phyloP scores from a whole-genome alignment of 192 early-diverging fungal genomes.

The Coemansia sp. region DNA sequence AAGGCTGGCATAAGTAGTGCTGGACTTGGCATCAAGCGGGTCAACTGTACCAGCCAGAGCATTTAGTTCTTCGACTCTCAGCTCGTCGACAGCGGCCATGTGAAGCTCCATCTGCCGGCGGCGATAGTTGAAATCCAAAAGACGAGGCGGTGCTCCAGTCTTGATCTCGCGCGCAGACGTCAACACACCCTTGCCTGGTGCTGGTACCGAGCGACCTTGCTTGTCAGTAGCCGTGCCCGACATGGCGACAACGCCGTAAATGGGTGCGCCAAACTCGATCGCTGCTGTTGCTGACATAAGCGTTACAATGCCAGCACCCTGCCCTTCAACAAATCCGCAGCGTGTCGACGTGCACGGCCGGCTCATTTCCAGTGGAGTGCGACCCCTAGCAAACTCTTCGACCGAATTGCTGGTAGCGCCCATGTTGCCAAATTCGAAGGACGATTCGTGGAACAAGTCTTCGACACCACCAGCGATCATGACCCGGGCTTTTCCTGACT shows the following conservation, averaged over 20 bases:
- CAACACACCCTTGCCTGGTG: slow-evolving; percentile 91
- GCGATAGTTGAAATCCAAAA: slow-evolving; percentile 83
- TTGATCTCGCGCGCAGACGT: slow-evolving; percentile 80
- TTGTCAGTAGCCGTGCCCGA: slow-evolving; percentile 92
- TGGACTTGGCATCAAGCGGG: neutral
- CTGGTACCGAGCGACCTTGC: slow-evolving; percentile 90
- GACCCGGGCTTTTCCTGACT: slow-evolving; percentile 87
- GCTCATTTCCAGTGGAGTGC: slow-evolving; percentile 84
- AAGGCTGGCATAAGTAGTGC: neutral
- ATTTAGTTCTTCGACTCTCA: slow-evolving; percentile 10
- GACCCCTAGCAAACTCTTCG: slow-evolving; percentile 83
- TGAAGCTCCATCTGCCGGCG: slow-evolving; percentile 63
- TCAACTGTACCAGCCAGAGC: neutral
- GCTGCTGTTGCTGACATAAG: slow-evolving; percentile 87
- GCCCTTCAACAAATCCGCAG: slow-evolving; percentile 89
- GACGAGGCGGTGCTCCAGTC: slow-evolving; percentile 56
- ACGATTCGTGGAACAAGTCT: slow-evolving; percentile 83
- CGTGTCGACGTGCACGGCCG: slow-evolving; percentile 89
- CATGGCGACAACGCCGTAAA: slow-evolving; percentile 87
- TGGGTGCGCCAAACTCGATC: slow-evolving; percentile 89
- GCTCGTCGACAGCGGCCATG: slow-evolving; percentile 2
- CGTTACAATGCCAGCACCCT: slow-evolving; percentile 86
- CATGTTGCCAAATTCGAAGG: slow-evolving; percentile 95
- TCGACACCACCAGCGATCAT: slow-evolving; percentile 91
- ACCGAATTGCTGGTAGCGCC: slow-evolving; percentile 85